A percentile compares a stretch with the other conserved stretches of the same genome.
These are phyloP conservation scores for Botrytis medusae DNA, from an alignment of 2,329 filamentous ascomycete genomes.

Conservation along the genomic window DNA sequence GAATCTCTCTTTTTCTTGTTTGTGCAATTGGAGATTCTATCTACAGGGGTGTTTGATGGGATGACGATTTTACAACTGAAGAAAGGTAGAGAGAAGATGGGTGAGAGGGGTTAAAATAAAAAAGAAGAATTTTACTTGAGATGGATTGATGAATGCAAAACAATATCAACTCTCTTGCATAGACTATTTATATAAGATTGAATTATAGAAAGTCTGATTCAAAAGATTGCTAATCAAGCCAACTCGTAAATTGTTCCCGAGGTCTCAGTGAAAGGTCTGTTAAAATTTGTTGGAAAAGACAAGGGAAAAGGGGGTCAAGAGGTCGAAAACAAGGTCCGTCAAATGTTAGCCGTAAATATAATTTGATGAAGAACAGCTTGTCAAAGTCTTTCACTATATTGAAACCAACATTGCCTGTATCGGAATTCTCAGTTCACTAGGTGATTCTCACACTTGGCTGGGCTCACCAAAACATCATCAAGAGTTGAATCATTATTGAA, in stretches of 20 bases:
- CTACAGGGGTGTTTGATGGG: neutral
- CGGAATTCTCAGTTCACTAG: neutral
- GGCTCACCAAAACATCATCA: neutral
- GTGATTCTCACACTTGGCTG: neutral
- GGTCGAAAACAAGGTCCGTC: neutral
- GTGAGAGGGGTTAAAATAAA: no score
- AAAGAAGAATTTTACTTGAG: neutral
- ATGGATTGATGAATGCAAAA: neutral
- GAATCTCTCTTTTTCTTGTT: slow-evolving; percentile 11
- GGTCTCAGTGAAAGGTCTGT: slow-evolving; percentile 1
- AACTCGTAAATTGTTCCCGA: neutral
- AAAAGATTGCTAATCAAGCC: neutral
- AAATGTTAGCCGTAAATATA: neutral
- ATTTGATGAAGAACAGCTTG: neutral
- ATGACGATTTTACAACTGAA: neutral
- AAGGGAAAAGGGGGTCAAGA: neutral
- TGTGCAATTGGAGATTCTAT: neutral
- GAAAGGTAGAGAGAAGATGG: neutral
- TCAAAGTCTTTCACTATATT: neutral
- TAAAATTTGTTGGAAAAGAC: neutral
- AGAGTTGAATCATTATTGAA: neutral
- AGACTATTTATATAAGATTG: neutral
- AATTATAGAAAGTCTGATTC: neutral
- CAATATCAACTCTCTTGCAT: neutral
- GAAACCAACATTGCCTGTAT: neutral